Evolutionary conservation across 164 flowering plant genomes (phyloP), one percentile per base, ranked within the genome.

Genomic region (Amborella trichopoda): DNA sequence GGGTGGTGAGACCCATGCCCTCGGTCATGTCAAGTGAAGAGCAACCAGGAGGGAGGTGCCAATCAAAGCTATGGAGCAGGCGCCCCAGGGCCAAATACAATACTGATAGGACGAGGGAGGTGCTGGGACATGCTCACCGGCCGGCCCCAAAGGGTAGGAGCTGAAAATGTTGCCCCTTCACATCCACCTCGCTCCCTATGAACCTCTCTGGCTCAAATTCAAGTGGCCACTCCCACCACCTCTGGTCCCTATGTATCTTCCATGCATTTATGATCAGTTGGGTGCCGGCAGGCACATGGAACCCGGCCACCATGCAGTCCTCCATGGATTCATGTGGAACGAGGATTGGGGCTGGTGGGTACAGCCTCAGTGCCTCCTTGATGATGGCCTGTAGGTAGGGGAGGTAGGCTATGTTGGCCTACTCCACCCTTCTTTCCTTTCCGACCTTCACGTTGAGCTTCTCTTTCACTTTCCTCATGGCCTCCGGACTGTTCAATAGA

Each of bases 151-250:
- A 53, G 9, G 49, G 56, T 8, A 53, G 25, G 6, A 67, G 52
- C 60, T 74, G 66, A 25, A 54, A 74, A 48, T 74, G 60, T 28
- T 63, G 63, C 6, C 76, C 82, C 43, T 55, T 69, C 55, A 40
- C 71, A 39, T 76, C 80, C 2, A 73, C 58, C 10, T 25, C 14
- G 34, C 34, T 30, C 6, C 9, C 13, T 6, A 46, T 13, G 30
- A 46, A 46, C 49, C 49, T 24, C 30, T 44, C 48, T 1, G 49
- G 37, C 36, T 27, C 33, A 26, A 46, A 46, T 37, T 22, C 3
- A 27, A 21, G 26, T 5, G 52, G 9, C 28, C 16, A 1, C 11
- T 17, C 11, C 49, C 49, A 46, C 34, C 17, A 26, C 8, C 1
- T 8, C 3, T 33, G 49, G 49, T 46, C 49, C 6, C 34, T 18